phyloP scores from a whole-genome alignment of 257 asterid genomes.

The Paraleonurus japonicus region DNA sequence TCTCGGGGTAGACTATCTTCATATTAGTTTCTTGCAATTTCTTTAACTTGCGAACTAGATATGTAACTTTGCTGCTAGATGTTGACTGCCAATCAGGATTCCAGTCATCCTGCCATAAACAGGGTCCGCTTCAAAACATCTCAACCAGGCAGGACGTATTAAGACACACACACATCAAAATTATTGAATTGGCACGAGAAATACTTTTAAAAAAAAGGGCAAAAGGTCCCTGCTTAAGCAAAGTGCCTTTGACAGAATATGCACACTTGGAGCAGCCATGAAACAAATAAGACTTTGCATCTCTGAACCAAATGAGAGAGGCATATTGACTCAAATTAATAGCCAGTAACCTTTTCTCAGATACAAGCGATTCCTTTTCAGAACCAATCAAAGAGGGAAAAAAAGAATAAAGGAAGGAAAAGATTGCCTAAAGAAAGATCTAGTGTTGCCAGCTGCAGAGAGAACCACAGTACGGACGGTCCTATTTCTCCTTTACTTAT shows the following conservation, averaged over 20 bases:
- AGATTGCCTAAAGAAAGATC: conserved; percentile 13
- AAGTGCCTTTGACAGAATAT: conserved; percentile 14
- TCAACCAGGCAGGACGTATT: conserved; percentile 7
- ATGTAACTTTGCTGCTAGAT: conserved; percentile 91
- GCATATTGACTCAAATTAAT: conserved; percentile 13
- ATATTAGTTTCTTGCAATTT: conserved; percentile 60
- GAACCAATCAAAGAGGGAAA: conserved; percentile 3
- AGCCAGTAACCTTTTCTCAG: background rate
- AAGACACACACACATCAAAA: background rate
- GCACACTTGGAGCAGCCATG: conserved; percentile 11
- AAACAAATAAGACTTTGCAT: background rate
- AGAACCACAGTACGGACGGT: conserved; percentile 1
- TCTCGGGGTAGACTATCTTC: conserved; percentile 37
- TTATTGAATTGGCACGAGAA: background rate
- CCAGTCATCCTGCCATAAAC: conserved; percentile 81
- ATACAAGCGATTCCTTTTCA: background rate
- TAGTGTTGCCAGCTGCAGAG: conserved; percentile 3
- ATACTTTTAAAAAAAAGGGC: background rate
- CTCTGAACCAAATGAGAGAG: conserved; percentile 4
- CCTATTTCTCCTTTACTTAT: background rate
- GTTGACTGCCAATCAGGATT: conserved; percentile 99
- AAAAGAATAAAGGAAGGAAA: background rate
- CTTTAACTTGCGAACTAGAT: conserved; percentile 62
- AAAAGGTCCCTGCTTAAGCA: background rate
- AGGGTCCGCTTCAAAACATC: conserved; percentile 16